A percentile compares a stretch with the other conserved stretches of the same genome.
These are phyloP conservation scores for Betula pendula DNA, from an alignment of 306 rosid genomes.

Conservation along the genomic window DNA sequence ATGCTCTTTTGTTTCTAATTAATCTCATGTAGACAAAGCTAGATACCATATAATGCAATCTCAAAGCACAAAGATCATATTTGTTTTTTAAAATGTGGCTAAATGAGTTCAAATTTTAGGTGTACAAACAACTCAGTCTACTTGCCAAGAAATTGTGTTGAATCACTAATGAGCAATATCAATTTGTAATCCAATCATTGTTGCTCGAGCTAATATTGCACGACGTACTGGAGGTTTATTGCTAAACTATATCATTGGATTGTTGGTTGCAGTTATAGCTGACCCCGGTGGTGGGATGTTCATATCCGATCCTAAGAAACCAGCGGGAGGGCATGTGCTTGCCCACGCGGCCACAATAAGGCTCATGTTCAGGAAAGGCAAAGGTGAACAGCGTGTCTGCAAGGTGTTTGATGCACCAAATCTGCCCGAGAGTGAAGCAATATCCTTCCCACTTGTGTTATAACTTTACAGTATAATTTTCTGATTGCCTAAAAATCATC, in stretches of 20 bases:
- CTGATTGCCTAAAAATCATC: not conserved
- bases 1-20: not conserved
- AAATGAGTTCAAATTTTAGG: not conserved
- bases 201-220: not conserved
- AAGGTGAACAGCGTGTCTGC: slow-evolving; percentile 95
- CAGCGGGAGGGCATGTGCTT: slow-evolving; percentile 93
- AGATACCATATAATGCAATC: not conserved
- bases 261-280: slow-evolving; percentile 74
- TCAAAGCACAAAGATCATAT: not conserved
- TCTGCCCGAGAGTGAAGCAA: slow-evolving; percentile 95
- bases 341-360: slow-evolving; percentile 96
- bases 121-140: not conserved
- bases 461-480: slow-evolving; percentile 1
- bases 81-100: not conserved
- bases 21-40: not conserved
- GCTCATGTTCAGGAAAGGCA: slow-evolving; percentile 93
- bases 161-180: not conserved
- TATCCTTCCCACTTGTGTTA: slow-evolving; percentile 57
- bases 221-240: not conserved
- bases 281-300: slow-evolving; percentile 96
- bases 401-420: slow-evolving; percentile 95
- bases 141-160: not conserved
- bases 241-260: slow-evolving; percentile 11
- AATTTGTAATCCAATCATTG: not conserved
- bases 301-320: slow-evolving; percentile 93